These are phyloP conservation scores for Vitis hybrid DNA, from an alignment of 177 flowering plant species.

Conservation along the genomic window DNA sequence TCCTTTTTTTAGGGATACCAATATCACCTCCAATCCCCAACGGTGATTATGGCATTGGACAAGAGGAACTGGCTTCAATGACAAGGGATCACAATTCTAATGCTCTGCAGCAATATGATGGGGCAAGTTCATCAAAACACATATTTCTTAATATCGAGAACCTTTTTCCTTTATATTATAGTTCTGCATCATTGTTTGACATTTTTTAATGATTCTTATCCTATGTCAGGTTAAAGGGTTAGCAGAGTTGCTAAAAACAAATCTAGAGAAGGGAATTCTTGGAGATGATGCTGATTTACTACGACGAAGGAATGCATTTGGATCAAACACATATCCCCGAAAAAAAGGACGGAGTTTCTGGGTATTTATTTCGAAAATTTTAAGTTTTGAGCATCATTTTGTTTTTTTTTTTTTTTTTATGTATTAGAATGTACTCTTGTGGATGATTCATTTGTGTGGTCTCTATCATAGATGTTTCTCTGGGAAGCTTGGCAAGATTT, in stretches of 20 bases:
- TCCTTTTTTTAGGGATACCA: constrained; percentile 24
- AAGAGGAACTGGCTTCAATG: constrained; percentile 59
- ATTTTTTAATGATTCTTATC: not conserved
- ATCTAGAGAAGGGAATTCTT: constrained; percentile 66
- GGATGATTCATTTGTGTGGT: not conserved
- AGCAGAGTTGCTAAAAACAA: constrained; percentile 56
- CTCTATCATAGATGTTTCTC: constrained; percentile 53
- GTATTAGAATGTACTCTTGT: not conserved
- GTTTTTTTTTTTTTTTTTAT: not conserved
- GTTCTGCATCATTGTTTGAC: not conserved
- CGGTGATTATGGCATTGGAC: constrained; percentile 58
- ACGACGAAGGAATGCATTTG: constrained; percentile 58
- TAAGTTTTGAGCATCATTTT: not conserved
- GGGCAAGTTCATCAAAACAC: constrained; percentile 49
- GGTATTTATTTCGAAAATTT: constrained; percentile 36
- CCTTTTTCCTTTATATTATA: not conserved
- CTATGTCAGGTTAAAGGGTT: constrained; percentile 60
- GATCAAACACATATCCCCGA: constrained; percentile 86
- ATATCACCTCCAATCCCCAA: constrained; percentile 17
- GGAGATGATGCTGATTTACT: constrained; percentile 73
- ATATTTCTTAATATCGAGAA: not conserved
- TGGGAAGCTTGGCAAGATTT: constrained; percentile 94
- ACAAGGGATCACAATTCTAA: constrained; percentile 58
- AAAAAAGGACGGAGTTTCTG: constrained; percentile 77
- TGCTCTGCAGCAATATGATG: constrained; percentile 59